These are phyloP conservation scores for Torulaspora microellipsoides DNA, from an alignment of 805 yeast genomes.

Conservation along the genomic window DNA sequence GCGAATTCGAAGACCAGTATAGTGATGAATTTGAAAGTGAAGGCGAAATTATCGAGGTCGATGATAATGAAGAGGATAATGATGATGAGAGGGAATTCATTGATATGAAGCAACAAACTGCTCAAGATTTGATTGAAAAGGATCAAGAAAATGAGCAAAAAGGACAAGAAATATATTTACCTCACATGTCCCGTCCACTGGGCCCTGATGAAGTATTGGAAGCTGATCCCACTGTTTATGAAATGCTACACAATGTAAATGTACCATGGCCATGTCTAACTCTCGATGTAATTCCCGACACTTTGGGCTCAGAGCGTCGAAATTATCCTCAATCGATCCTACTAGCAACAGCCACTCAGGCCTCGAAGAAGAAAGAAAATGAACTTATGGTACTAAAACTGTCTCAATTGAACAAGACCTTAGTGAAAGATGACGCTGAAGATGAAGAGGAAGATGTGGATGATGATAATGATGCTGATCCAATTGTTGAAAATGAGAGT, in stretches of 20 bases:
- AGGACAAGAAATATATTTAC: conserved; percentile 60
- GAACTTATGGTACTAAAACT: conserved; percentile 81
- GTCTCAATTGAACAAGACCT: conserved; percentile 75
- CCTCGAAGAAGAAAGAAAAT: conserved; percentile 79
- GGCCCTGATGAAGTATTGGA: conserved; percentile 95
- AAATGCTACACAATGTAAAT: conserved; percentile 91
- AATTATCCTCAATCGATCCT: conserved; percentile 83
- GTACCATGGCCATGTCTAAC: conserved; percentile 97
- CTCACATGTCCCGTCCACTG: conserved; percentile 82
- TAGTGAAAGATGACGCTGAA: conserved; percentile 76
- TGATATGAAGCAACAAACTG: conserved; percentile 35
- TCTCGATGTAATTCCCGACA: conserved; percentile 82
- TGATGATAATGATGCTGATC: conserved; percentile 70
- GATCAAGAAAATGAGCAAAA: conserved; percentile 37
- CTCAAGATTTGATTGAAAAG: conserved; percentile 37
- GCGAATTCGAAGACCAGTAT: conserved; percentile 82
- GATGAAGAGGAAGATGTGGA: conserved; percentile 72
- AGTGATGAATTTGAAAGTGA: conserved; percentile 93
- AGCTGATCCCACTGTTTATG: conserved; percentile 94
- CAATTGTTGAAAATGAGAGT: conserved; percentile 82
- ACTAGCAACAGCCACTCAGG: conserved; percentile 91
- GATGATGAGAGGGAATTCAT: conserved; percentile 35
- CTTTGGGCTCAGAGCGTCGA: conserved; percentile 82
- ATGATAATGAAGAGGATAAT: conserved; percentile 44
- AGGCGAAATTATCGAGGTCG: conserved; percentile 81